Evolutionary conservation across 2,329 filamentous ascomycete genomes (phyloP), one percentile per base, ranked within the genome.

Genomic region (Monilinia fructigena): DNA sequence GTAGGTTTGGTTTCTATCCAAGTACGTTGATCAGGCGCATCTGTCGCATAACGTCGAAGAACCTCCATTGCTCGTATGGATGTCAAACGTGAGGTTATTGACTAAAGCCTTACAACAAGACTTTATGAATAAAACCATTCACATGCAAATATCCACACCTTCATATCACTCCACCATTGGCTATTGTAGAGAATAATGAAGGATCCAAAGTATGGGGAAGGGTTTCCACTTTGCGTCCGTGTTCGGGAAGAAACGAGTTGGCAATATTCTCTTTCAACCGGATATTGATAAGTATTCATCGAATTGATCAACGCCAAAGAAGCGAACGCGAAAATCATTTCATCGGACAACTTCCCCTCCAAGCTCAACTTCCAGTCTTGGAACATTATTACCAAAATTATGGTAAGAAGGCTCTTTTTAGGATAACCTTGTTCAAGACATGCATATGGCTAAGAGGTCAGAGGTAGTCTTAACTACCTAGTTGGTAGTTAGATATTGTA

Each of bases 1-100:
- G 92, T 96, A 20, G 94, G 92, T 76, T 96, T 95, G 79, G 93
- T 88, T 60, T 84, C 69, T 58, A 70, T 66, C 63, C 71, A 73
- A 10, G 56, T 64, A 58, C 68, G 69, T 14, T 68, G 61, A 16
- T 69, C 72, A 11, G 75, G 75, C 55, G 72, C 69, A 40, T 67
- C 63, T 62, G 48, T 69, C 26, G 62, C 60, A 63, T 73, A 66
- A 48, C 69, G 71, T 38, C 69, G 69, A 67, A 74, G 35, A 20
- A 74, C 59, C 42, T 74, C 72, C 73, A 75, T 74, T 26, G 38
- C 38, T 52, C 31, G 7, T 38, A 40, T 35, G 10, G 38, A 45
- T 65, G 45, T 28, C 53, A 20, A 48, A 40, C 3, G 10, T 7
- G 28, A 61, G 38, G 26, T 16, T 45, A 2, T 65, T 16, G 16